These are phyloP conservation scores for Tagetes erecta DNA, from an alignment of 129 eudicot genomes.

Conservation along the genomic window DNA sequence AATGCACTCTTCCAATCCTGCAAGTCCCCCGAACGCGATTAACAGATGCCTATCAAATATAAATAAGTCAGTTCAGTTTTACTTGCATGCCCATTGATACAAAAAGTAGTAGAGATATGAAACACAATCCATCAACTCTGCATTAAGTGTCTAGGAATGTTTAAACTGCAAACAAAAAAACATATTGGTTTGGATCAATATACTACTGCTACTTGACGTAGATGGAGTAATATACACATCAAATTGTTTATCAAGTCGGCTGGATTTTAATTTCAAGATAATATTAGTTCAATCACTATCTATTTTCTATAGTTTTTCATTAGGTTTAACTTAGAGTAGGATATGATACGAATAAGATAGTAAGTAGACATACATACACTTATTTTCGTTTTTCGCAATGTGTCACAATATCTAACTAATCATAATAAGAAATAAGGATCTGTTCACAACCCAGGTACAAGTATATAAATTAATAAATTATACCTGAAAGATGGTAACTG, in stretches of 20 bases:
- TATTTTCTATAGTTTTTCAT: too few relatives aligned
- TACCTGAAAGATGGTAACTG: conserved; percentile 85
- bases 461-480: neutral
- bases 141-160: neutral
- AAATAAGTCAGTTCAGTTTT: neutral
- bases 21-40: conserved; percentile 96
- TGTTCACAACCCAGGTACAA: neutral
- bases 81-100: conserved; percentile 15
- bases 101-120: neutral
- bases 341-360: neutral
- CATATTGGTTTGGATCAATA: neutral
- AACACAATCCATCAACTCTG: neutral
- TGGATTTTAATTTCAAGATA: neutral
- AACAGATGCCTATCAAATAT: conserved; percentile 65
- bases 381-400: neutral
- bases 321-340: neutral
- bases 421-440: neutral
- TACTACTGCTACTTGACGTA: neutral
- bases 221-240: neutral
- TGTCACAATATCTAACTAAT: neutral
- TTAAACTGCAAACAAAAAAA: neutral
- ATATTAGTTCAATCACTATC: too few relatives aligned
- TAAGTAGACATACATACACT: too few relatives aligned
- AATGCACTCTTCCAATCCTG: conserved; percentile 94
- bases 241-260: neutral